These are phyloP conservation scores for Selaginella moellendorffii DNA, from an alignment of 75 land plant genomes.

Conservation along the genomic window DNA sequence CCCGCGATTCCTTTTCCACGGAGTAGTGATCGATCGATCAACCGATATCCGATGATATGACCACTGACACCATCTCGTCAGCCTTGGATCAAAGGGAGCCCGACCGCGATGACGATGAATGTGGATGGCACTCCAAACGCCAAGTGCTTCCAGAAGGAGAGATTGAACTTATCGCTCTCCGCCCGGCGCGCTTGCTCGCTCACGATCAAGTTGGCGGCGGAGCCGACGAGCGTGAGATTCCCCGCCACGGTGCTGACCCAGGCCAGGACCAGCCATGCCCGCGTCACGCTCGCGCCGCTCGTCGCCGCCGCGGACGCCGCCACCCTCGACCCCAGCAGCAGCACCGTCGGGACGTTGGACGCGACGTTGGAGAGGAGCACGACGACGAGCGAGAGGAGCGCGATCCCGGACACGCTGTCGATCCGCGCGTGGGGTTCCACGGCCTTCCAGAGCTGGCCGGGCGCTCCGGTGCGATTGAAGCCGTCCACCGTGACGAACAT, in stretches of 20 bases:
- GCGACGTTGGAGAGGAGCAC: constrained; percentile 63
- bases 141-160: constrained; percentile 3
- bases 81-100: constrained; percentile 46
- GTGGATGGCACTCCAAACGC: constrained; percentile 68
- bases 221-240: neutral
- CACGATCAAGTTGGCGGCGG: constrained; percentile 5
- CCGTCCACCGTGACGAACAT: constrained; percentile 75
- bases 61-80: no score
- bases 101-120: constrained; percentile 46
- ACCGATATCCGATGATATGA: no score
- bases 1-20: no score
- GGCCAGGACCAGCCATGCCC: constrained; percentile 3
- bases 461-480: constrained; percentile 56
- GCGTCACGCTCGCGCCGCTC: neutral
- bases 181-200: constrained; percentile 2
- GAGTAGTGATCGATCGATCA: no score
- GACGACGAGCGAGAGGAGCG: constrained; percentile 40
- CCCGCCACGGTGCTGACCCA: constrained; percentile 8
- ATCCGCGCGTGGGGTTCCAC: constrained; percentile 61
- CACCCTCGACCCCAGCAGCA: neutral
- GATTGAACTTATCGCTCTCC: neutral
- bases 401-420: constrained; percentile 28
- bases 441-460: constrained; percentile 43
- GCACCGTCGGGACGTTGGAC: constrained; percentile 54
- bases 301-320: neutral